Evolutionary conservation across 495 filamentous ascomycete genomes (phyloP).

Genomic region (Ascodesmis nigricans): DNA sequence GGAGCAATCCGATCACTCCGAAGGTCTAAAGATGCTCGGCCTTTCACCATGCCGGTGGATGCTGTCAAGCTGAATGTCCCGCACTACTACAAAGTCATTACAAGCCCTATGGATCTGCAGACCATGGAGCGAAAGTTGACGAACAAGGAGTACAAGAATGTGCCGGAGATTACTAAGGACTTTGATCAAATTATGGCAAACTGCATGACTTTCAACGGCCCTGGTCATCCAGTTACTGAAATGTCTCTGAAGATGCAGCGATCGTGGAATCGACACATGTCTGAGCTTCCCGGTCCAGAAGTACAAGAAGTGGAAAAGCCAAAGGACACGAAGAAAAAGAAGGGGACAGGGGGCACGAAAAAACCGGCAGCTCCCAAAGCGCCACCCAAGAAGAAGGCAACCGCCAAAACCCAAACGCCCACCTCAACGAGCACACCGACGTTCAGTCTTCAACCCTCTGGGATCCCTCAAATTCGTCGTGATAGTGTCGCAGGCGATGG

Average conservation of each 20-base stretch:
- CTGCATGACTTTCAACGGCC: constrained; percentile 58
- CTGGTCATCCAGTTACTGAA: constrained; percentile 43
- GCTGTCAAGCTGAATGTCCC: constrained; percentile 42
- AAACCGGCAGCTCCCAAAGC: constrained; percentile 25
- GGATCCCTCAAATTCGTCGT: constrained; percentile 77
- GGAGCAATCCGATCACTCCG: constrained; percentile 46
- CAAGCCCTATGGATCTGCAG: constrained; percentile 58
- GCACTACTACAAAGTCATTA: constrained; percentile 47
- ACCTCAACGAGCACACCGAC: constrained; percentile 30
- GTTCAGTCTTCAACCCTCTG: constrained; percentile 65
- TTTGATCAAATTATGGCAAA: constrained; percentile 57
- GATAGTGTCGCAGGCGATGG: constrained; percentile 56
- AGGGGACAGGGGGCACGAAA: constrained; percentile 27
- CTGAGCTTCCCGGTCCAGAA: constrained; percentile 26
- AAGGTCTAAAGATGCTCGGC: constrained; percentile 50
- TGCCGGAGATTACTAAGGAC: constrained; percentile 47
- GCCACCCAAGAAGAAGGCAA: constrained; percentile 10
- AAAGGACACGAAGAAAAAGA: constrained; percentile 30
- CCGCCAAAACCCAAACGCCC: constrained; percentile 16
- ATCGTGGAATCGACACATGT: constrained; percentile 39
- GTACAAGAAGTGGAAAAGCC: constrained; percentile 31
- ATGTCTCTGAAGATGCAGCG: constrained; percentile 38
- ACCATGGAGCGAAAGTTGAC: constrained; percentile 58
- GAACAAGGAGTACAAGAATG: constrained; percentile 31
- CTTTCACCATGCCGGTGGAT: constrained; percentile 60